A percentile compares a stretch with the other conserved stretches of the same genome.
These are phyloP conservation scores for Protea cynaroides DNA, from an alignment of 164 flowering plant species.

Conservation along the genomic window DNA sequence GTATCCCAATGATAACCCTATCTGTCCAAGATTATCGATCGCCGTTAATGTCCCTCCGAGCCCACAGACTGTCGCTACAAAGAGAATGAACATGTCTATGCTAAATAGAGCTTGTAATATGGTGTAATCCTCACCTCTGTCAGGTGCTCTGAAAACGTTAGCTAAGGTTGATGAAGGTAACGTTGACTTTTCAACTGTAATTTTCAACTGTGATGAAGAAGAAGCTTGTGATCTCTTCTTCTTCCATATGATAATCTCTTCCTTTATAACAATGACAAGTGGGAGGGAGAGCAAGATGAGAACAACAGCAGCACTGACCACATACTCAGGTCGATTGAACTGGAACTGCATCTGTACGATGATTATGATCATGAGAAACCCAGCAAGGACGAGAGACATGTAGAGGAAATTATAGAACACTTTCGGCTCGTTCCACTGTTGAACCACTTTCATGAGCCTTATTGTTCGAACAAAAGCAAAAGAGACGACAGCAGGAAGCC, in stretches of 20 bases:
- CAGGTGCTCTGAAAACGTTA: conserved; percentile 33
- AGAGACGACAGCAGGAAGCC: conserved; percentile 33
- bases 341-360: conserved; percentile 22
- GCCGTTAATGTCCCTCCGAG: conserved; percentile 52
- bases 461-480: conserved; percentile 22
- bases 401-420: conserved; percentile 30
- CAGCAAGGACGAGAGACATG: conserved; percentile 31
- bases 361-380: conserved; percentile 30
- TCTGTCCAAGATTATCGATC: conserved; percentile 65
- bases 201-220: neutral
- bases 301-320: conserved; percentile 15
- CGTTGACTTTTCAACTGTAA: conserved; percentile 9
- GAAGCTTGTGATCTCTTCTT: neutral
- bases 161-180: neutral
- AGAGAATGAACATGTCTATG: conserved; percentile 52
- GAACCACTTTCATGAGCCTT: conserved; percentile 24
- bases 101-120: conserved; percentile 60
- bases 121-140: conserved; percentile 59
- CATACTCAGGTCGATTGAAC: conserved; percentile 13
- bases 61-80: conserved; percentile 45
- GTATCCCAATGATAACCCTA: conserved; percentile 47
- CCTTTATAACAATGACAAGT: conserved; percentile 16
- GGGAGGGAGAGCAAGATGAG: conserved; percentile 24
- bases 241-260: conserved; percentile 18
- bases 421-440: conserved; percentile 24